A percentile compares a stretch with the other conserved stretches of the same genome.
Evolutionary conservation across 805 yeast genomes (phyloP).

Genomic region (Yamadazyma paraphyllophila): DNA sequence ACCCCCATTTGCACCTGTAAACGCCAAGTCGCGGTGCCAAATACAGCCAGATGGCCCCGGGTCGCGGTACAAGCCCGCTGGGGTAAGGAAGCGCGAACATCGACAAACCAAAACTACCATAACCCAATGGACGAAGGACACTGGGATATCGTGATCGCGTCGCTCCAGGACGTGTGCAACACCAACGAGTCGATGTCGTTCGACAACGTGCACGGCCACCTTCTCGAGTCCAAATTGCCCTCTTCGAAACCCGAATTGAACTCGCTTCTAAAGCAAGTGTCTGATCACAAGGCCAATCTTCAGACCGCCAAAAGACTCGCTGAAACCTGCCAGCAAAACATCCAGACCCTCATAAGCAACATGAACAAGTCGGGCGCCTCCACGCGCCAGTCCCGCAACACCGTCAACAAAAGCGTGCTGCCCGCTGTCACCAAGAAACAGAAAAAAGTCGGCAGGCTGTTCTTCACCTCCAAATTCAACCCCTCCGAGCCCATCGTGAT

Average conservation of each 20-base stretch:
- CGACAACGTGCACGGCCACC: conserved; percentile 33
- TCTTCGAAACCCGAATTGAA: conserved; percentile 39
- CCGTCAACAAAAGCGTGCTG: conserved; percentile 12
- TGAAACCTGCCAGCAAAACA: conserved; percentile 43
- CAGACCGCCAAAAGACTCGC: conserved; percentile 46
- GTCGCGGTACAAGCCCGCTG: no score
- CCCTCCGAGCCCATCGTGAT: conserved; percentile 55
- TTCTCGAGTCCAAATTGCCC: conserved; percentile 20
- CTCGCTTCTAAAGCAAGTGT: conserved; percentile 38
- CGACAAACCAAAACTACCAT: no score
- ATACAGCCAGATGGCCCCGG: no score
- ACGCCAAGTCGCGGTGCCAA: no score
- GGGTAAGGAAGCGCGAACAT: no score
- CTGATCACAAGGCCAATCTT: conserved; percentile 56
- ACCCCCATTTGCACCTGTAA: no score
- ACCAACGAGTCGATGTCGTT: conserved; percentile 55
- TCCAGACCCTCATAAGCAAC: conserved; percentile 43
- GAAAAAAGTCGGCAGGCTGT: conserved; percentile 43
- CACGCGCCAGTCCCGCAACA: conserved; percentile 10
- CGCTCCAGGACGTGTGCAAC: conserved; percentile 66
- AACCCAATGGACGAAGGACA: conserved; percentile 5
- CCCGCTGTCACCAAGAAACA: conserved; percentile 6
- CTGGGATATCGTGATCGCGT: conserved; percentile 68
- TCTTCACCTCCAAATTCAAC: conserved; percentile 54
- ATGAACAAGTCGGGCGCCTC: conserved; percentile 18